Base-by-base conservation (phyloP, 805 yeast species). In the Ogataea sp. region DNA sequence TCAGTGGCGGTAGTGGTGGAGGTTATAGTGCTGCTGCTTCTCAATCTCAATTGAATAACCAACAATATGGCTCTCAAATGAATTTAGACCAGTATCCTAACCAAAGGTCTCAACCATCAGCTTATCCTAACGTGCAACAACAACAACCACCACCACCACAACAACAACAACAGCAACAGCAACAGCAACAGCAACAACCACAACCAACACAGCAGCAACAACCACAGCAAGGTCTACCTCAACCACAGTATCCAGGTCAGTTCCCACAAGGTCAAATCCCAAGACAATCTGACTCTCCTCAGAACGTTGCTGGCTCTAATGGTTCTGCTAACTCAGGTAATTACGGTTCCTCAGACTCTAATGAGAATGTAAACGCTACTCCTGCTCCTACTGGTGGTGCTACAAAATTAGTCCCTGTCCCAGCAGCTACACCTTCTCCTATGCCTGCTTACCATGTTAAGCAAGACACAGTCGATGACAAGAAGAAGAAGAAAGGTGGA, bases 401-500 rank as follows among this genome's bases (percentile, higher is more conserved):
- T 9, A n/a, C 23, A 3, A 30, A 30, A 17, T 32, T 40, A 34
- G 24, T 42, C 37, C 46, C 54, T 24, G 51, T 56, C 30, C 62
- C 61, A 13, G 61, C 50, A 34, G 52, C 62, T 14, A 53, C 60
- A 0, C 58, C 61, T 6, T 51, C 62, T 13, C 58, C 62, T n/a
- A 55, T 56, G 8, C 55, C 61, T 20, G 82, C 80, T 41, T 80
- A 81, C 47, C 71, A 75, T 61, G 76, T 82, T 58, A 47, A 66
- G 59, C 45, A 65, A 43, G 45, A 44, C 47, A 34, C 20, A 26
- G 35, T 40, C 20, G 55, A 52, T 32, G 50, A 63, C 52, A 65
- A 69, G 54, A 59, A 57, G 43, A 52, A 65, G 59, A 67, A 70
- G 59, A 84, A 81, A 73, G 72, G 75, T 51, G 86, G 90, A 4